Base-by-base conservation (phyloP, 164 flowering plant genomes). In the Aristolochia californica region DNA sequence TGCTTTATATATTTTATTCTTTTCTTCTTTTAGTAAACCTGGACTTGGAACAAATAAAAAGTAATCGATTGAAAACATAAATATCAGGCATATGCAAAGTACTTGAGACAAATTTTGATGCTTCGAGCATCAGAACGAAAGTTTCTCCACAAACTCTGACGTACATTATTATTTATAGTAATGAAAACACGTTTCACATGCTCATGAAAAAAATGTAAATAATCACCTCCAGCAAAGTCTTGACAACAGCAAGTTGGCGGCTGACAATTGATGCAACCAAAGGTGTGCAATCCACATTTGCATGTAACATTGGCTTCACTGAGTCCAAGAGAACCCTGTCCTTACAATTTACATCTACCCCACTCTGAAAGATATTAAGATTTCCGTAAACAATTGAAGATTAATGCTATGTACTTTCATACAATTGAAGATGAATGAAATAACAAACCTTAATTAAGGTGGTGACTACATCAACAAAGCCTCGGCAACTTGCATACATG, bases 261-360 rank as follows among this genome's bases (percentile, higher is more conserved):
- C 78, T 60, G 17, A 79, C 76, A 61, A 78, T 66, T 23, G 83
- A 80, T 18, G 80, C 80, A 48, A 65, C 72, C 56, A 82, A 68
- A 14, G 83, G 74, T 51, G 70, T 74, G 58, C 83, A 79, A 61
- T 76, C 72, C 52, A 75, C 74, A 44, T 77, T 77, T 17, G 74
- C 51, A 52, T 78, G 71, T 13, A 81, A 66, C 61, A 67, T 63
- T 2, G 85, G 85, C 72, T 73, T 81, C 25, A 77, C 72, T 38
- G 85, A 81, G 18, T 53, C 75, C 60, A 81, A 77, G 64, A 78
- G 69, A 54, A 72, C 58, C 49, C 85, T 60, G 34, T 70, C 65
- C 45, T 60, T 76, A 50, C 75, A 74, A 73, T 76, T 73, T 43
- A 48, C 65, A 61, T 81, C 77, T 13, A 75, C 80, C 45, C 81